phyloP scores from a whole-genome alignment of 2,329 filamentous ascomycete species.

The Pseudophaeomoniella oleicola region DNA sequence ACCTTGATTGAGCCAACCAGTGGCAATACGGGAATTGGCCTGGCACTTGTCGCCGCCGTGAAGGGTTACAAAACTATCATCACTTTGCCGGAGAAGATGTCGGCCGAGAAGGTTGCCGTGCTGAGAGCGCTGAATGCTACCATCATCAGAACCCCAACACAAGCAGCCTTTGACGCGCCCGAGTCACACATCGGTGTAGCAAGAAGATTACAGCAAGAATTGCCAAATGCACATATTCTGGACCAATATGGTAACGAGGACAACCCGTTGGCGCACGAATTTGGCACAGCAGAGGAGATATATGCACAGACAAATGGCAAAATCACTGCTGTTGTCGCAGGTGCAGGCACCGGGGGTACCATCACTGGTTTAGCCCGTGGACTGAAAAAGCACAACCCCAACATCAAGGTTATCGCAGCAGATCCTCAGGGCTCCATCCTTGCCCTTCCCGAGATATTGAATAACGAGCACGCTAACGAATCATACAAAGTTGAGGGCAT shows the following conservation, averaged over 20 bases:
- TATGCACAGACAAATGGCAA: constrained; percentile 80
- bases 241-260: constrained; percentile 89
- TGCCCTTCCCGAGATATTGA: constrained; percentile 65
- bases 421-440: constrained; percentile 88
- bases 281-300: constrained; percentile 89
- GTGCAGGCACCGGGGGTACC: constrained; percentile 89
- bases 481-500: constrained; percentile 97
- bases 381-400: constrained; percentile 69
- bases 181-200: constrained; percentile 97
- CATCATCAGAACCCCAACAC: constrained; percentile 93
- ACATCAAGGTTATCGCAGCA: constrained; percentile 79
- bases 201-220: constrained; percentile 76
- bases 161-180: constrained; percentile 85
- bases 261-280: constrained; percentile 88
- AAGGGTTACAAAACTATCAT: constrained; percentile 98
- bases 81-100: constrained; percentile 98
- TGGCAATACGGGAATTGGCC: constrained; percentile 93
- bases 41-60: constrained; percentile 85
- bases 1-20: constrained; percentile 96
- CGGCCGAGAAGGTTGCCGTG: constrained; percentile 91
- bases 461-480: constrained; percentile 66
- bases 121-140: constrained; percentile 87
- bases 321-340: constrained; percentile 72
- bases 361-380: constrained; percentile 81
- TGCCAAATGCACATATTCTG: constrained; percentile 91